phyloP scores from a whole-genome alignment of 192 early-diverging fungal species.

The Coemansia erecta region DNA sequence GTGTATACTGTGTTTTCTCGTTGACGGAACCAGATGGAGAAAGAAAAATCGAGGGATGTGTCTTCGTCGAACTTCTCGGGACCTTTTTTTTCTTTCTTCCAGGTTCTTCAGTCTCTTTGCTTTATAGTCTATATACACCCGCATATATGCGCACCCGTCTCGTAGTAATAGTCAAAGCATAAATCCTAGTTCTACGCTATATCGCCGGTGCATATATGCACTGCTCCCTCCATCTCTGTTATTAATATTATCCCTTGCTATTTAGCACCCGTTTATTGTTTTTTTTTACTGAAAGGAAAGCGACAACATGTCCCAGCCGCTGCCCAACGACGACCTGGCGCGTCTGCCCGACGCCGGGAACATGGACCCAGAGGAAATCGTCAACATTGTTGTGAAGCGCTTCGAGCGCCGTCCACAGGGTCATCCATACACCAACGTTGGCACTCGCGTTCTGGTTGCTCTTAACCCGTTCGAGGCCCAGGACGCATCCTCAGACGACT shows the following conservation, averaged over 20 bases:
- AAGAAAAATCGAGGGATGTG: too few relatives aligned
- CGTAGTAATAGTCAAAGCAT: background rate
- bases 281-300: background rate
- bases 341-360: conserved; percentile 38
- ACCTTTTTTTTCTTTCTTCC: background rate
- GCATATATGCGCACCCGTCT: conserved; percentile 7
- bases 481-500: conserved; percentile 57
- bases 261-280: background rate
- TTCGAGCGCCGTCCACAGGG: conserved; percentile 49
- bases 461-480: conserved; percentile 64
- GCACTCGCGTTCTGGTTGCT: conserved; percentile 65
- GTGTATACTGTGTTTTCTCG: too few relatives aligned
- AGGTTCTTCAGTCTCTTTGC: too few relatives aligned
- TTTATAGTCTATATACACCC: too few relatives aligned
- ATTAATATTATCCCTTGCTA: background rate
- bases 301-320: conserved; percentile 19
- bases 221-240: background rate
- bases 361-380: conserved; percentile 47
- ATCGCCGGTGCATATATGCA: background rate
- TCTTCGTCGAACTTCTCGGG: too few relatives aligned
- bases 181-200: background rate
- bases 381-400: conserved; percentile 44
- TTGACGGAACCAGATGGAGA: too few relatives aligned
- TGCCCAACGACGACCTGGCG: conserved; percentile 44
- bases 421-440: conserved; percentile 69